These are phyloP conservation scores for Epicoccum nigrum DNA, from an alignment of 2,329 filamentous ascomycete species.

Conservation along the genomic window DNA sequence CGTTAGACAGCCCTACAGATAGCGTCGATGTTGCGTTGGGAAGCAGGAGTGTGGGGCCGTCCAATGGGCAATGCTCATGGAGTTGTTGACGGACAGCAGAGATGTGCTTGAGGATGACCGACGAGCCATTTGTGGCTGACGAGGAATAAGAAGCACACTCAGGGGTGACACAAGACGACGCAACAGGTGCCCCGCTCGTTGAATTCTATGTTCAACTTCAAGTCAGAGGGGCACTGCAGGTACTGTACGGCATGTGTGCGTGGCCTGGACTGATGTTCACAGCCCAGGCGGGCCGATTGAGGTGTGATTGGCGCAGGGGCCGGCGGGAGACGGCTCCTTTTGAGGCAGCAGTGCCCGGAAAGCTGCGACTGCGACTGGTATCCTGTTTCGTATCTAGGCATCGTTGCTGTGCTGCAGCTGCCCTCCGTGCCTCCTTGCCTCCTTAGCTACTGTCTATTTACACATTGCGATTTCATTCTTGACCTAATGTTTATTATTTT, in stretches of 20 bases:
- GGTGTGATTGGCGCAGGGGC: slow-evolving; percentile 36
- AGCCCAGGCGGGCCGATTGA: slow-evolving; percentile 12
- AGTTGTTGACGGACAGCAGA: no score
- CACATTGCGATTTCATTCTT: slow-evolving; percentile 12
- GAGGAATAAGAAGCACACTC: no score
- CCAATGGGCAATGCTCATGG: no score
- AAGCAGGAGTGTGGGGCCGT: no score
- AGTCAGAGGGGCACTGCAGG: background rate
- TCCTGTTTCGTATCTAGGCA: slow-evolving; percentile 21
- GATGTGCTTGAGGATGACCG: no score
- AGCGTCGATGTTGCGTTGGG: background rate
- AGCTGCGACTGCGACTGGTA: slow-evolving; percentile 5
- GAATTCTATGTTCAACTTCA: no score
- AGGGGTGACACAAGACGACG: no score
- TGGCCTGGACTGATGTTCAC: background rate
- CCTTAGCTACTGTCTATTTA: no score
- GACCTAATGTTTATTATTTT: slow-evolving; percentile 24
- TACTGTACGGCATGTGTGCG: background rate
- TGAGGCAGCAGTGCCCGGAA: slow-evolving; percentile 7
- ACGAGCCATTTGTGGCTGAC: no score
- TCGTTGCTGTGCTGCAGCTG: slow-evolving; percentile 22
- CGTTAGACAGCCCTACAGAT: background rate
- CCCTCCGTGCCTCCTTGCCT: slow-evolving; percentile 16
- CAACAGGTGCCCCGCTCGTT: no score
- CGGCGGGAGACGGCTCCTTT: slow-evolving; percentile 28